Evolutionary conservation across 2,329 filamentous ascomycete species (phyloP).

Genomic region (Thermothelomyces thermophilus): DNA sequence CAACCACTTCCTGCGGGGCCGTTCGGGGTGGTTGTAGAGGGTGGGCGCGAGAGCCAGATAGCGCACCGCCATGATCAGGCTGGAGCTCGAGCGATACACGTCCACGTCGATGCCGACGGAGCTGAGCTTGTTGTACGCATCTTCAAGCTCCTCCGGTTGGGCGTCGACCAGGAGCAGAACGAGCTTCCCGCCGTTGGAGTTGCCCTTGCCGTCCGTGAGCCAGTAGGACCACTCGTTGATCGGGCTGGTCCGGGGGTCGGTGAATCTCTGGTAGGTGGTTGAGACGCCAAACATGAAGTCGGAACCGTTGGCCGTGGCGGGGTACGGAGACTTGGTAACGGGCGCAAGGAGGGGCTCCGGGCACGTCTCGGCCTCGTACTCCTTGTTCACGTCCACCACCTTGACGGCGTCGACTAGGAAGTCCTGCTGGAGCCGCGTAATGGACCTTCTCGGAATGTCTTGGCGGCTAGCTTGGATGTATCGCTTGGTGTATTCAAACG

Average conservation of each 20-base stretch:
- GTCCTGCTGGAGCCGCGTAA: constrained; percentile 44
- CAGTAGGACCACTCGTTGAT: constrained; percentile 55
- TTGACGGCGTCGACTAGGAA: constrained; percentile 43
- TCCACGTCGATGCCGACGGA: constrained; percentile 50
- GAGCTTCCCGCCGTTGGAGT: constrained; percentile 51
- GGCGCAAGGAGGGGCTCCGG: constrained; percentile 44
- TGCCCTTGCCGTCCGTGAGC: constrained; percentile 50
- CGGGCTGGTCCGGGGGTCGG: constrained; percentile 43
- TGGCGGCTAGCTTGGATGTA: constrained; percentile 47
- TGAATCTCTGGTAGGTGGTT: constrained; percentile 50
- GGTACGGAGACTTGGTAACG: constrained; percentile 45
- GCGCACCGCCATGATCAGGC: constrained; percentile 51
- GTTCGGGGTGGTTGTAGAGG: constrained; percentile 46
- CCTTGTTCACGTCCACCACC: constrained; percentile 41
- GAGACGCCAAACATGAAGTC: constrained; percentile 56
- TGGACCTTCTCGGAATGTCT: constrained; percentile 42
- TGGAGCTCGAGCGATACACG: constrained; percentile 47
- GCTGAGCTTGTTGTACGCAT: constrained; percentile 41
- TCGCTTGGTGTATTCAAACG: constrained; percentile 50
- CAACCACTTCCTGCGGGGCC: constrained; percentile 48
- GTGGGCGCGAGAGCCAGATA: constrained; percentile 50
- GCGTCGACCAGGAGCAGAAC: constrained; percentile 49
- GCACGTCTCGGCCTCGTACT: constrained; percentile 38
- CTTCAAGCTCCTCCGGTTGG: constrained; percentile 43
- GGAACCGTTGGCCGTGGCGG: constrained; percentile 45